Base-by-base conservation (phyloP, 306 rosid genomes). In the Phaseolus lunatus region DNA sequence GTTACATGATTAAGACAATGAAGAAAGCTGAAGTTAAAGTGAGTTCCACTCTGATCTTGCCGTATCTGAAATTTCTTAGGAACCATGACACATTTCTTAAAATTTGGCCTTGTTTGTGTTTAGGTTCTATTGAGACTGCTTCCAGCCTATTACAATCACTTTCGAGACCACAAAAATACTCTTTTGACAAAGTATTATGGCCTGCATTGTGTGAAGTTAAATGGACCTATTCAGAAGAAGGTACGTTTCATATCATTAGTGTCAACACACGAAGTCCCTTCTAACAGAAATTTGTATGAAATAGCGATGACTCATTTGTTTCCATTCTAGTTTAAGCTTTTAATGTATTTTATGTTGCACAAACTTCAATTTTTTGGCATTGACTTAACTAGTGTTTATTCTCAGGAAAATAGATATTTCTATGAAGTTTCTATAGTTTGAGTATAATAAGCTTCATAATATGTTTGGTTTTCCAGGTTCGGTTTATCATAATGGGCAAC, bases 1-100 rank as follows among this genome's bases (percentile, higher is more conserved):
- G 96, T 67, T 94, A 90, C 88, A 94, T 92, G 98, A 94, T 94
- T 44, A 94, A 94, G 85, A 94, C 98, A 19, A 90, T 92, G 88
- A 94, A 83, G 67, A 94, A 94, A 78, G 78, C 97, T 26, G 98
- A 94, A 94, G 94, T 85, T 13, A 94, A 94, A 89, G 98, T 92
- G 84, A 89, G 96, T 83, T 82, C 33, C 57, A 58, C 15, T 7
- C 24, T 45, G 53, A 20, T 35, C 49, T 29, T 82, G 23, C 20
- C 27, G 19, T 64, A 24, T 39, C 58, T 67, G 68, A 70, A 64
- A n/a, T 73, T 68, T 49, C 63, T 63, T 41, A 54, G 45, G 75
- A 80, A 56, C 7, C 71, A 52, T 65, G 20, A 59, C 19, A 41
- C 10, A 15, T 16, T 56, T 48, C 41, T 10, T 41, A 6, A 5